A percentile compares a stretch with the other conserved stretches of the same genome.
These are phyloP conservation scores for Amorphotheca resinae DNA, from an alignment of 495 filamentous ascomycete species.

Conservation along the genomic window DNA sequence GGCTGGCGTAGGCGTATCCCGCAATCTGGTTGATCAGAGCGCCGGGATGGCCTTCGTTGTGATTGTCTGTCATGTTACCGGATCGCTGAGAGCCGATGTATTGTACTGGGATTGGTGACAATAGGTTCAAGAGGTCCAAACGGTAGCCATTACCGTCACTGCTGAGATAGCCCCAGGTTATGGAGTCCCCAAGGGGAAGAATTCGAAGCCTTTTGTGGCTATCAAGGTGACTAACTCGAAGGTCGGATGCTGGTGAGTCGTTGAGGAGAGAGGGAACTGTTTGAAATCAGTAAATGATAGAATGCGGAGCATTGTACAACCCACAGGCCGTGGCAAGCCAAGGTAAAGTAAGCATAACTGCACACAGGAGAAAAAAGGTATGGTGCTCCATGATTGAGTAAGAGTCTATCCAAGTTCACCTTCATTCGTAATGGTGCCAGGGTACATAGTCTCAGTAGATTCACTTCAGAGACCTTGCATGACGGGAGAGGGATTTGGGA, in stretches of 20 bases:
- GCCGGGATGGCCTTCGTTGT: slow-evolving; percentile 10
- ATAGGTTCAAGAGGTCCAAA: slow-evolving; percentile 26
- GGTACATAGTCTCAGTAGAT: too few species aligned
- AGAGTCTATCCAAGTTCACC: too few species aligned
- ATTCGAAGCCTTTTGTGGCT: slow-evolving; percentile 25
- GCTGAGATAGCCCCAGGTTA: slow-evolving; percentile 40
- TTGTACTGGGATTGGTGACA: slow-evolving; percentile 24
- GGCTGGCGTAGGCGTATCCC: slow-evolving; percentile 19
- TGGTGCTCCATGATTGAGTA: background rate
- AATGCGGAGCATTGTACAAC: background rate
- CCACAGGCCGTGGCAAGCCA: background rate
- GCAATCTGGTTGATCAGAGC: slow-evolving; percentile 22
- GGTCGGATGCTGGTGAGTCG: background rate
- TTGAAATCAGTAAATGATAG: background rate
- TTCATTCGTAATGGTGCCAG: too few species aligned
- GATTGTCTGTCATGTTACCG: background rate
- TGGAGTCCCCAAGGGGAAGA: slow-evolving; percentile 45
- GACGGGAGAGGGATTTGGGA: too few species aligned
- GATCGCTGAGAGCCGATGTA: slow-evolving; percentile 13
- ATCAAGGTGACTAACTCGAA: background rate
- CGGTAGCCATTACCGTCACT: slow-evolving; percentile 42
- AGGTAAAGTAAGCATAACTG: background rate
- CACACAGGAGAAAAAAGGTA: background rate
- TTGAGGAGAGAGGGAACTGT: background rate
- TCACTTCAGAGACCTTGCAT: too few species aligned